Conservation (phyloP, 179 eudicot genomes). For the Silene vulgaris region DNA sequence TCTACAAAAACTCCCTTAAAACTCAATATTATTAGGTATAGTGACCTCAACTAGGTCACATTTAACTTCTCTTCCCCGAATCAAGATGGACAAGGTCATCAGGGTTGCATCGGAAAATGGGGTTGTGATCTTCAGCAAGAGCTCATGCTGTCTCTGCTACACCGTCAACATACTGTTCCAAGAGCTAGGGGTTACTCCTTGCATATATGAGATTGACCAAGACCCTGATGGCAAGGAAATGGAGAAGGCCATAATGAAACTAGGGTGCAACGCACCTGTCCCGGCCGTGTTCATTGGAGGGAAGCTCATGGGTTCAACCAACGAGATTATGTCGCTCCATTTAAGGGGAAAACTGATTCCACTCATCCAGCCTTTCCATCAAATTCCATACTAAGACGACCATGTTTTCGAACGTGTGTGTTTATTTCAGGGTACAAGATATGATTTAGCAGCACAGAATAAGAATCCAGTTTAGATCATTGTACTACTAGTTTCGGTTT, state of each 20-base stretch:
- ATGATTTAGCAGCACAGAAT: constrained; percentile 23
- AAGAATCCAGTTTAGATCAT: constrained; percentile 22
- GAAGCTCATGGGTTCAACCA: constrained; percentile 61
- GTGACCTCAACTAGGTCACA: constrained; percentile 10
- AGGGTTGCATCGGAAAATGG: constrained; percentile 55
- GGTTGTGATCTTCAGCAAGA: constrained; percentile 68
- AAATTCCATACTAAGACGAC: constrained; percentile 21
- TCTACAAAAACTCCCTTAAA: not conserved
- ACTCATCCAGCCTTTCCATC: constrained; percentile 28
- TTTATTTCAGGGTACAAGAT: constrained; percentile 18
- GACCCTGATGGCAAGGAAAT: constrained; percentile 62
- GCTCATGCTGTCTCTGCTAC: constrained; percentile 68
- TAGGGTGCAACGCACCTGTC: constrained; percentile 33
- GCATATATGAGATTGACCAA: constrained; percentile 50
- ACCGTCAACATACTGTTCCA: constrained; percentile 52
- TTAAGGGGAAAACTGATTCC: constrained; percentile 44
- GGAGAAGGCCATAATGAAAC: constrained; percentile 57
- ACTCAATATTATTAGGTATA: constrained; percentile 12
- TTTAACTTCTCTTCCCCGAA: not conserved
- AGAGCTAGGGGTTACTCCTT: constrained; percentile 46
- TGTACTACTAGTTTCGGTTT: constrained; percentile 14
- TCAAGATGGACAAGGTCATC: constrained; percentile 47
- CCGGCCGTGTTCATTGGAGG: constrained; percentile 75
- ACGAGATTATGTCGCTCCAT: constrained; percentile 80
- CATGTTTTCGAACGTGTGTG: not conserved